Evolutionary conservation across 2,329 filamentous ascomycete species (phyloP), one percentile per base, ranked within the genome.

Genomic region (Sphaerulina populicola): DNA sequence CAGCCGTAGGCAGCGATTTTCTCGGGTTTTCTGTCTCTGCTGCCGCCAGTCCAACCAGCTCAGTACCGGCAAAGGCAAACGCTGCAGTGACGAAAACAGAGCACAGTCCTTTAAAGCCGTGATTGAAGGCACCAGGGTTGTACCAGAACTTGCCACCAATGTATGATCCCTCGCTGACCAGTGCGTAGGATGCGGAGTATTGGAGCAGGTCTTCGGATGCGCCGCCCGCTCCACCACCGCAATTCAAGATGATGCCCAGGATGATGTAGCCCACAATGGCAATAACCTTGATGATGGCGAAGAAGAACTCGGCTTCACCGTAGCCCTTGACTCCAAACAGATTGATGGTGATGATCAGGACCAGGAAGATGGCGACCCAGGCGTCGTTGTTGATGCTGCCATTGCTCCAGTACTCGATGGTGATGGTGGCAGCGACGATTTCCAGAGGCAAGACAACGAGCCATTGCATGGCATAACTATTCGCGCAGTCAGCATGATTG

Each of bases 41-140:
- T 30, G 75, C 76, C 44, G 74, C 74, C 33, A 78, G 68, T 63
- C 79, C 80, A 39, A 81, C 77, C 35, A 83, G 68, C 65, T 83
- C 81, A n/a, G 80, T 82, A 55, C 81, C 80, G 18, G 75, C 74
- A 62, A 81, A 83, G 37, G 80, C 74, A 58, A 83, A 83, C 2
- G 79, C 77, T 14, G 79, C 79, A 15, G 78, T 82, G 53, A 82
- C 78, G 60, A 83, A 82, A 33, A 82, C 79, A 45, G 75, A 75
- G 66, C 79, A 82, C 57, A 83, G 76, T 40, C 81, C 81, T 64
- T 81, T 79, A 71, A 83, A 83, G 8, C 80, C 80, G 61, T 82
- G 73, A 47, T 65, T 58, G 62, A 77, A 77, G 9, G 64, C 63
- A 9, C 62, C 62, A 8, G 63, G 62, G 14, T 62, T 43, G 18